Evolutionary conservation across 306 rosid genomes (phyloP), one percentile per base, ranked within the genome.

Genomic region (Glycine soja): DNA sequence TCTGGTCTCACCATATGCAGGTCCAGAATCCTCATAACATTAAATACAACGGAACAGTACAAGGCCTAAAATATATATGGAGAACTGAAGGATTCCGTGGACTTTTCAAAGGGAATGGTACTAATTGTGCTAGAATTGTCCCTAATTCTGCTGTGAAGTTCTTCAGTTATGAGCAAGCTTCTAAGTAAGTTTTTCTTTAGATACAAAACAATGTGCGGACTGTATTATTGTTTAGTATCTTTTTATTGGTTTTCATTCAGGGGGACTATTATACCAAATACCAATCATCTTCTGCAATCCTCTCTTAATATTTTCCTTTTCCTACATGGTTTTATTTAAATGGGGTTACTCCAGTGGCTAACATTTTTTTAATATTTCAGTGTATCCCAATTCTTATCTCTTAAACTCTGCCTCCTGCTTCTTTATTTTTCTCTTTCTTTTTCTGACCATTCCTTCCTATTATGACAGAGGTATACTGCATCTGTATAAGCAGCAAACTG

Each of bases 81-180:
- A 92, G 94, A 88, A 88, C 89, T 80, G 99, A 95, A 88, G 99
- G 99, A 34, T 86, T 95, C 74, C 96, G 97, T 66, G 99, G 99
- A 79, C 79, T 95, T 75, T 93, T 95, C 72, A 95, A 91, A 85
- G 99, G 99, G 80, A 95, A 95, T 70, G 98, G 99, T 71, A 92
- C 99, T 62, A 95, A 95, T 57, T 95, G 99, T 89, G 99, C 97
- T 68, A 93, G 98, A 16, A 95, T 95, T 82, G 92, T 95, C 72
- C 99, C 99, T 59, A 95, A 95, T 75, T 95, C 99, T 72, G 98
- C 98, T 0, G 98, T 95, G 86, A 95, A 95, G 86, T 95, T 95
- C 88, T 95, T 95, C 94, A 92, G 99, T 90, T 95, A 95, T 24
- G 99, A 93, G 88, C 94, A 95, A 87, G 99, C 99, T 70, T 93